Evolutionary conservation across 2,329 filamentous ascomycete genomes (phyloP).

Genomic region (Sporothrix brasiliensis): DNA sequence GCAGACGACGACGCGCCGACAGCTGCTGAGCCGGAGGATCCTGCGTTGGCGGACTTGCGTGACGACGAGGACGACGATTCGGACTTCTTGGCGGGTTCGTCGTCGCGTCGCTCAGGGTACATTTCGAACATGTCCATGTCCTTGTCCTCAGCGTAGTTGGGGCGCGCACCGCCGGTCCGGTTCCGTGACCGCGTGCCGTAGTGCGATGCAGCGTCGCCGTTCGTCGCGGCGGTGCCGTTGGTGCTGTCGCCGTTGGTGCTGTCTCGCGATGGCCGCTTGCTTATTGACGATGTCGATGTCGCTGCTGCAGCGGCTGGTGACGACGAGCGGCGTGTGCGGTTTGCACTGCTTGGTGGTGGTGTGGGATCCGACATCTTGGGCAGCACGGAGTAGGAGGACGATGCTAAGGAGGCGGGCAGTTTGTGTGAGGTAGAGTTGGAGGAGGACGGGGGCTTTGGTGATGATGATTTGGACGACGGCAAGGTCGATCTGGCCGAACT

Average conservation of each 20-base stretch:
- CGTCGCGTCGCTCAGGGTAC: conserved; percentile 58
- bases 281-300: conserved; percentile 48
- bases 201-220: conserved; percentile 44
- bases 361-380: conserved; percentile 42
- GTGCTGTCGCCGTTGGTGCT: conserved; percentile 43
- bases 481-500: conserved; percentile 29
- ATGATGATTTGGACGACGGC: conserved; percentile 24
- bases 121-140: conserved; percentile 84
- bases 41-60: conserved; percentile 31
- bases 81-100: conserved; percentile 59
- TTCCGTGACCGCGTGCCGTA: conserved; percentile 96
- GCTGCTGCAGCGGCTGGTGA: conserved; percentile 23
- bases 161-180: conserved; percentile 74
- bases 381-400: conserved; percentile 39
- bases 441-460: conserved; percentile 22
- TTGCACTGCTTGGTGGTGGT: conserved; percentile 17
- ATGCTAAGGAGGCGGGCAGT: conserved; percentile 38
- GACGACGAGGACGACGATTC: conserved; percentile 45
- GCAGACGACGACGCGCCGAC: conserved; percentile 20
- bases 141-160: conserved; percentile 94
- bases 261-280: conserved; percentile 54
- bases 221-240: conserved; percentile 14
- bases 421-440: conserved; percentile 35
- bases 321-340: conserved; percentile 15
- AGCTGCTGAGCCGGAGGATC: not conserved